Conservation (phyloP, 106 monocot genomes). For the Dendrobium chrysotoxum region DNA sequence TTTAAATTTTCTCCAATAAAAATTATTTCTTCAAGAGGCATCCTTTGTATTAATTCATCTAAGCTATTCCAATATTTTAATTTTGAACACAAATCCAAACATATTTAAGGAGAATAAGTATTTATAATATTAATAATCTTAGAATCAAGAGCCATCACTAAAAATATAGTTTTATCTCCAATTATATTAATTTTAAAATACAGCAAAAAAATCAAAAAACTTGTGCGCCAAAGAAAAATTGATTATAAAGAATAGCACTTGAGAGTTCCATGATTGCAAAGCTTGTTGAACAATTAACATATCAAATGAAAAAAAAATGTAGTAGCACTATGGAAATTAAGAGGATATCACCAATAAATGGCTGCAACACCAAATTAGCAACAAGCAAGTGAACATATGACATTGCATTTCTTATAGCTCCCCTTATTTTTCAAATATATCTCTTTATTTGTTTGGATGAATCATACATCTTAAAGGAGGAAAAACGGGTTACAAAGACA, state of each 20-base stretch:
- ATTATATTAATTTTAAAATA: background rate
- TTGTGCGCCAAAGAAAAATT: constrained; percentile 2
- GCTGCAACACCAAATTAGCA: background rate
- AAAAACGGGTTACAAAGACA: background rate
- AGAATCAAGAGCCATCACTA: no score
- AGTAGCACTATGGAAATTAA: background rate
- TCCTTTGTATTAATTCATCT: no score
- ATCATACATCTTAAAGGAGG: background rate
- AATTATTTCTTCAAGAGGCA: no score
- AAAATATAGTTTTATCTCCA: no score
- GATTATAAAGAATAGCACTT: background rate
- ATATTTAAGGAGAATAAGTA: no score
- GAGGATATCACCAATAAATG: background rate
- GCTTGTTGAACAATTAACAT: background rate
- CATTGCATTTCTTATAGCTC: background rate
- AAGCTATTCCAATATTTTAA: no score
- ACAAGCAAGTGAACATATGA: background rate
- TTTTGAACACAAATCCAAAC: no score
- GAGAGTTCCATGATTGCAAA: background rate
- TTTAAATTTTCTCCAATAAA: no score
- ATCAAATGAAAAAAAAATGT: background rate
- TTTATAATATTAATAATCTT: no score
- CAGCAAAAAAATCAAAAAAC: background rate
- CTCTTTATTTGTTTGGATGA: background rate
- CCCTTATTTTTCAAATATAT: background rate